Evolutionary conservation across 768 basidiomycete genomes (phyloP), one percentile per base, ranked within the genome.

Genomic region (Ramaria sp.): DNA sequence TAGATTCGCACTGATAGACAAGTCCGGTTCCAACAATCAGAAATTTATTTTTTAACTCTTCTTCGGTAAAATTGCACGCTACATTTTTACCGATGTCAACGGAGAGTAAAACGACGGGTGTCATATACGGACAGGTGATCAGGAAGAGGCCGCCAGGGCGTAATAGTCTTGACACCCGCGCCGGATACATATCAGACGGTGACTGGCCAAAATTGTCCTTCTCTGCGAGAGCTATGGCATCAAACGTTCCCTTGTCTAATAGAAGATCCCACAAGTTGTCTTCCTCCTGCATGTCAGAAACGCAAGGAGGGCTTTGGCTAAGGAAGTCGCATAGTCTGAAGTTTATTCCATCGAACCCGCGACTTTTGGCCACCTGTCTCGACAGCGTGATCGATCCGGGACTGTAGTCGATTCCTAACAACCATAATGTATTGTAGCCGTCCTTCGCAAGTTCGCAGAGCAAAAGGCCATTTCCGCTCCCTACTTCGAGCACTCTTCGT

Each of bases 11-110:
- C 90, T 87, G 81, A 66, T 84, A 89, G 39, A 65, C 55, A 33
- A 92, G 68, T 4, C 75, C 73, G 17, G 79, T 77, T 13, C 70
- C 75, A 9, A 69, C 63, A 0, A 69, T 71, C 12, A 69, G 69
- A 62, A 91, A 88, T 52, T 64, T 76, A 3, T 70, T 64, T 62
- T 73, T 77, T 37, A 91, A 65, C 64, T 92, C 90, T 0, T 83
- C 79, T 61, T 88, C 84, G 0, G 90, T 92, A 62, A 90, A 91
- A 65, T 91, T 91, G 64, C 90, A 92, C 1, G 90, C 86, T 84
- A 59, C 1, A 17, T 15, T 45, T 27, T 33, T 43, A 43, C 39
- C 2, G 30, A 37, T 37, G 20, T 39, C 19, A 57, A 50, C 20
- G 10, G 47, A 15, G 51, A 34, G 10, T 37, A 11, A 15, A 2